phyloP scores from a whole-genome alignment of 2,329 filamentous ascomycete species.

The Talaromyces sp. region DNA sequence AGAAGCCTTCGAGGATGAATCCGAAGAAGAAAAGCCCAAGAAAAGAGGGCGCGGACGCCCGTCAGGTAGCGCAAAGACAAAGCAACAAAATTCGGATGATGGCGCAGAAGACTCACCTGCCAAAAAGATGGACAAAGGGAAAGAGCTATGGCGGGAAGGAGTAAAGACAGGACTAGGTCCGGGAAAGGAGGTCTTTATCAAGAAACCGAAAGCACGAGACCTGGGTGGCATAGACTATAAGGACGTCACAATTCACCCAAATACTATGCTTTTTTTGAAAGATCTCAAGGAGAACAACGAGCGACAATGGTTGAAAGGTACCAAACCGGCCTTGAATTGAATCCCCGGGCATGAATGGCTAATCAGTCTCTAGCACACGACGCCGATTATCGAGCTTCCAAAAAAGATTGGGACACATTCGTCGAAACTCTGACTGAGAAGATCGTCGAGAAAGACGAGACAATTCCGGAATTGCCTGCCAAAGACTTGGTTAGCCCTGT shows the following conservation, averaged over 20 bases:
- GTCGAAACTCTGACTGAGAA: slow-evolving; percentile 68
- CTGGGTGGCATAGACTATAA: slow-evolving; percentile 58
- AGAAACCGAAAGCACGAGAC: slow-evolving; percentile 60
- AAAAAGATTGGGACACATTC: slow-evolving; percentile 79
- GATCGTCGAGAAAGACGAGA: slow-evolving; percentile 70
- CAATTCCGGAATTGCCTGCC: slow-evolving; percentile 77
- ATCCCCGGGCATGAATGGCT: background rate
- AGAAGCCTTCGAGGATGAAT: slow-evolving; percentile 42
- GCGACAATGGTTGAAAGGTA: slow-evolving; percentile 62
- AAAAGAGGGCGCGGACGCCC: slow-evolving; percentile 24
- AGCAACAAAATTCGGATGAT: slow-evolving; percentile 10
- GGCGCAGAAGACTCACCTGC: slow-evolving; percentile 8
- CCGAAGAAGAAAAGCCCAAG: slow-evolving; percentile 31
- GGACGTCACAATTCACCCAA: slow-evolving; percentile 59
- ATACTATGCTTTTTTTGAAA: slow-evolving; percentile 59
- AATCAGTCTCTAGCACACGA: slow-evolving; percentile 63
- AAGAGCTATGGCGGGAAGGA: slow-evolving; percentile 56
- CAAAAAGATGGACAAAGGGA: slow-evolving; percentile 31
- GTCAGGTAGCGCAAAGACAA: slow-evolving; percentile 16
- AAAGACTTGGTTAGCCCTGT: slow-evolving; percentile 67
- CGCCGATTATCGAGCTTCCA: slow-evolving; percentile 70
- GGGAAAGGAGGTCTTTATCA: slow-evolving; percentile 60
- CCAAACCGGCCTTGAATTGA: background rate
- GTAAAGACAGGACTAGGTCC: slow-evolving; percentile 55
- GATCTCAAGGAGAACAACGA: slow-evolving; percentile 61